Conservation (phyloP, 2,329 filamentous ascomycete species). For the Hymenoscyphus fraxineus region DNA sequence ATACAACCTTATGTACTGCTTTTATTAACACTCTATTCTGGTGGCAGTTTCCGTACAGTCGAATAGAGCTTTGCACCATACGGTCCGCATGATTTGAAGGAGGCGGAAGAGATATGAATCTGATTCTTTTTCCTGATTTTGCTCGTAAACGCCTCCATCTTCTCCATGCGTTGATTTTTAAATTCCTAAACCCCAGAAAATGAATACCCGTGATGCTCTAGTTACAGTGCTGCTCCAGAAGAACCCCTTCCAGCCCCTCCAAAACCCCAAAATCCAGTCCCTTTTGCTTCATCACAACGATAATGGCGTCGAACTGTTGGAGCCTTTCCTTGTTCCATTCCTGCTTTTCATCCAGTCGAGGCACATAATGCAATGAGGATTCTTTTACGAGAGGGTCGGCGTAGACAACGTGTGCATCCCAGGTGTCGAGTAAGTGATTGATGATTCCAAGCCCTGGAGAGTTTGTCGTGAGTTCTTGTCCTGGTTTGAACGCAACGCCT, state of each 20-base stretch:
- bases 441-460: constrained; percentile 12
- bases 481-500: constrained; percentile 17
- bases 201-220: background rate
- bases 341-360: background rate
- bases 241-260: background rate
- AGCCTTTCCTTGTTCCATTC: constrained; percentile 1
- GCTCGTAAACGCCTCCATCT: no score
- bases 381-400: constrained; percentile 3
- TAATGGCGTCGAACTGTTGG: background rate
- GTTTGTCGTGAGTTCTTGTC: constrained; percentile 10
- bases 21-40: no score
- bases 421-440: background rate
- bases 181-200: background rate
- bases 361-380: background rate
- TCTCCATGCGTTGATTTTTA: no score
- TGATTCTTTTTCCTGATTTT: no score
- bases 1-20: no score
- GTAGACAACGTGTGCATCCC: constrained; percentile 1
- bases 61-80: no score
- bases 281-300: constrained; percentile 1
- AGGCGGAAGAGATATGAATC: no score
- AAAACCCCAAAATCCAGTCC: background rate
- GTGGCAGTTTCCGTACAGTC: no score
- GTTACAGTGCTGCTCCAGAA: background rate
- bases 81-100: no score